Conservation (phyloP, 31 red algal species). For the Odonthalia washingtoniensis region DNA sequence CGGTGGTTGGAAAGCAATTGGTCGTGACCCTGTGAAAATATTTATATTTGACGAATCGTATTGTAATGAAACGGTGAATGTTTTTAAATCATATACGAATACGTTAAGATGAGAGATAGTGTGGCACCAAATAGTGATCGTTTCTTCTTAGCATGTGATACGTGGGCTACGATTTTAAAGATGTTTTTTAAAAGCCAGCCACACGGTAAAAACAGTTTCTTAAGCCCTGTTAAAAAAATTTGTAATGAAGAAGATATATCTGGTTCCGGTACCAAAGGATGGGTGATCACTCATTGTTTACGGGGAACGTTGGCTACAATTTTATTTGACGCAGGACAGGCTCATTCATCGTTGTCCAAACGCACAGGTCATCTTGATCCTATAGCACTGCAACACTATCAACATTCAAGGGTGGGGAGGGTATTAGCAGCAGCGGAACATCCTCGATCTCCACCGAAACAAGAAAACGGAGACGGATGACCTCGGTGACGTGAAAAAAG, state of each 20-base stretch:
- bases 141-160: not conserved
- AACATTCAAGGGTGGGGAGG: not conserved
- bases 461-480: no score
- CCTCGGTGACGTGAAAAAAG: no score
- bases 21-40: not conserved
- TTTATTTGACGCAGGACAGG: slow-evolving; percentile 11
- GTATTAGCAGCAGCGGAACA: no score
- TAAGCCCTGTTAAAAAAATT: not conserved
- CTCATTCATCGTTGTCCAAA: slow-evolving; percentile 36
- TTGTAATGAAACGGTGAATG: not conserved
- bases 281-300: slow-evolving; percentile 39
- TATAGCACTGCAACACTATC: not conserved
- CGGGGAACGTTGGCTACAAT: slow-evolving; percentile 21
- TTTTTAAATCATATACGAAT: not conserved
- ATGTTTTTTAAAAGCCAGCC: not conserved
- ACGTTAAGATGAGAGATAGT: not conserved
- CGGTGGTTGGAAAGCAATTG: not conserved
- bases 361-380: slow-evolving; percentile 47
- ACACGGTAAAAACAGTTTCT: not conserved
- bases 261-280: not conserved
- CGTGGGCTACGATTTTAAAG: not conserved
- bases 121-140: not conserved
- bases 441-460: no score
- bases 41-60: not conserved
- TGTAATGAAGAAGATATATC: not conserved